Conservation (phyloP, 2,329 filamentous ascomycete genomes). For the Penicillium crustosum region DNA sequence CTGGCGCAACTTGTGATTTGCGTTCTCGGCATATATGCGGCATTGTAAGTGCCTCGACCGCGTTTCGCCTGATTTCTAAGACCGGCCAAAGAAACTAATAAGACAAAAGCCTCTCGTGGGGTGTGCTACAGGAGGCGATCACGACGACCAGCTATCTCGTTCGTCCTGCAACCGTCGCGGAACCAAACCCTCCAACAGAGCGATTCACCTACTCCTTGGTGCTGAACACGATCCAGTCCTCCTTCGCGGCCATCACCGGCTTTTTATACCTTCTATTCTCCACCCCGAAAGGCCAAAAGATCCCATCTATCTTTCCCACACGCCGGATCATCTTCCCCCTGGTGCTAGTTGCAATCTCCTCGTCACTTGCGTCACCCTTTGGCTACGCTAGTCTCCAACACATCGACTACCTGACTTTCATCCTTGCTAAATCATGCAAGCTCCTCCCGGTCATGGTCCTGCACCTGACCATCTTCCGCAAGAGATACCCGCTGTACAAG, state of each 20-base stretch:
- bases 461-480: constrained; percentile 87
- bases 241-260: constrained; percentile 80
- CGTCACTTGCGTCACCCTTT: constrained; percentile 88
- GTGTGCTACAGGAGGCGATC: constrained; percentile 92
- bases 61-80: neutral
- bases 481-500: constrained; percentile 90
- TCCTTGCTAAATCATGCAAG: constrained; percentile 97
- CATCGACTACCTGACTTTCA: constrained; percentile 97
- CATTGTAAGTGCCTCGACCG: constrained; percentile 65
- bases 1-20: constrained; percentile 76
- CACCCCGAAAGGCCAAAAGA: constrained; percentile 55
- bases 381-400: constrained; percentile 90
- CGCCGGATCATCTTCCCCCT: constrained; percentile 73
- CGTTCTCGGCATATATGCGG: constrained; percentile 93
- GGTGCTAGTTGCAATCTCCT: constrained; percentile 80
- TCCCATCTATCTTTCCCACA: constrained; percentile 69
- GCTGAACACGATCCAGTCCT: constrained; percentile 91
- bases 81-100: constrained; percentile 4
- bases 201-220: constrained; percentile 93
- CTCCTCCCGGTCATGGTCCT: constrained; percentile 98
- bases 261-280: constrained; percentile 72
- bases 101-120: constrained; percentile 77
- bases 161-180: constrained; percentile 47
- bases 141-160: constrained; percentile 86
- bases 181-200: constrained; percentile 51